phyloP scores from a whole-genome alignment of 192 early-diverging fungal species.

The Gonapodya sp. region DNA sequence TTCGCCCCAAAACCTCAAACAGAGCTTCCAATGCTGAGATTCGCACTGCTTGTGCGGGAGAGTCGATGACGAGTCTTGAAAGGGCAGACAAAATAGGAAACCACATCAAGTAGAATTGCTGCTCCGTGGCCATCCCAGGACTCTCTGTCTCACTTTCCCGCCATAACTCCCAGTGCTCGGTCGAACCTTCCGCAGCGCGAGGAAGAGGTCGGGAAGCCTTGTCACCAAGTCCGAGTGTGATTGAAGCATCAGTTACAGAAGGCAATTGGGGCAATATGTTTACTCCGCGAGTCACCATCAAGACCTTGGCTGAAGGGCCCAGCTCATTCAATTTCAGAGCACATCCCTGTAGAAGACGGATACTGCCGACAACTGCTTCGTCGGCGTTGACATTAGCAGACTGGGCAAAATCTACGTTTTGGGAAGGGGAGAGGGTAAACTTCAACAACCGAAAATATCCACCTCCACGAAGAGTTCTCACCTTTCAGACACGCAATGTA shows the following conservation, averaged over 20 bases:
- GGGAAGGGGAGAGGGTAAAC: no score
- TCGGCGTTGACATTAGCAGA: not conserved
- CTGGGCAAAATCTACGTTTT: not conserved
- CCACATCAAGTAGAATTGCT: slow-evolving; percentile 10
- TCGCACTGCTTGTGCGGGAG: not conserved
- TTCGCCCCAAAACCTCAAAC: not conserved
- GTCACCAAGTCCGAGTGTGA: not conserved
- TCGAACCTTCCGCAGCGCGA: not conserved
- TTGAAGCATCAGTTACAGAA: not conserved
- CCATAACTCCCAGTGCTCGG: not conserved
- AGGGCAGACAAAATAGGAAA: slow-evolving; percentile 9
- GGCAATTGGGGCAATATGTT: not conserved
- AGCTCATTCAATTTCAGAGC: slow-evolving; percentile 2
- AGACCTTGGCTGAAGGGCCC: not conserved
- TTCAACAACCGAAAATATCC: not conserved
- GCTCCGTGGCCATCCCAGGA: slow-evolving; percentile 4
- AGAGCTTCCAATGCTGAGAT: not conserved
- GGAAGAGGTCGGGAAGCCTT: not conserved
- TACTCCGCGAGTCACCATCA: not conserved
- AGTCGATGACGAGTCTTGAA: not conserved
- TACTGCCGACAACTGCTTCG: slow-evolving; percentile 3
- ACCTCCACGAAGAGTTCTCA: not conserved
- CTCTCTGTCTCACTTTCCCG: not conserved
- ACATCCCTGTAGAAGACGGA: slow-evolving; percentile 2
- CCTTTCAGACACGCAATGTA: slow-evolving; percentile 15